Base-by-base conservation (phyloP, 2,329 filamentous ascomycete species). In the Penicillium sp. region DNA sequence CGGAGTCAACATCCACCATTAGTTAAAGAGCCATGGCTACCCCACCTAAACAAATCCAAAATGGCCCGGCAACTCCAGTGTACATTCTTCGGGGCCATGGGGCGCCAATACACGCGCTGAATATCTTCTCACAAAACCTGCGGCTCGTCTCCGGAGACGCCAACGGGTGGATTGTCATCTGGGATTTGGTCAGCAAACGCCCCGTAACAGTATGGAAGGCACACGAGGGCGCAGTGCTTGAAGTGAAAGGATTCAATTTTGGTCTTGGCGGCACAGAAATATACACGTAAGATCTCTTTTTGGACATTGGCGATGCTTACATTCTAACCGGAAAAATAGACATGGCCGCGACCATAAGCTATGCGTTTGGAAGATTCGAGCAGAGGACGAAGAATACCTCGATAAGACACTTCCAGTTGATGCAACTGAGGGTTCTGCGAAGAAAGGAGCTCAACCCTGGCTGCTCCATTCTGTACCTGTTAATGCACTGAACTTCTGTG, bases 401-500 rank as follows among this genome's bases (percentile, higher is more conserved):
- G 90, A 87, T 66, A 87, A 82, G 33, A 78, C 78, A 9, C 78
- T 96, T 13, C 93, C 93, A 0, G 82, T 93, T 31, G 90, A 96
- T 59, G 76, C 78, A 47, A 78, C 71, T 1, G 73, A 72, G 33
- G 24, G 82, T 78, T n/a, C 26, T 14, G 9, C 24, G 47, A 61
- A 71, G 29, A 84, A 82, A 19, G 82, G 87, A 24, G 60, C 52
- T 16, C 68, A 74, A 66, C 95, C 95, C 29, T 96, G 91, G 91
- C 78, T 97, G n/a, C 74, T 96, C 22, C 85, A 96, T 74, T 84
- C 90, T 4, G 78, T 99, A 5, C 82, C 90, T 5, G 91, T 98
- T 44, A 97, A 97, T 69, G 91, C 93, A 1, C 84, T 98, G 78
- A 99, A 98, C 71, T 99, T 98, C 72, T 99, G 95, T 88, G 87